These are phyloP conservation scores for Gynandropsis gynandra DNA, from an alignment of 345 rosid genomes.

Conservation along the genomic window DNA sequence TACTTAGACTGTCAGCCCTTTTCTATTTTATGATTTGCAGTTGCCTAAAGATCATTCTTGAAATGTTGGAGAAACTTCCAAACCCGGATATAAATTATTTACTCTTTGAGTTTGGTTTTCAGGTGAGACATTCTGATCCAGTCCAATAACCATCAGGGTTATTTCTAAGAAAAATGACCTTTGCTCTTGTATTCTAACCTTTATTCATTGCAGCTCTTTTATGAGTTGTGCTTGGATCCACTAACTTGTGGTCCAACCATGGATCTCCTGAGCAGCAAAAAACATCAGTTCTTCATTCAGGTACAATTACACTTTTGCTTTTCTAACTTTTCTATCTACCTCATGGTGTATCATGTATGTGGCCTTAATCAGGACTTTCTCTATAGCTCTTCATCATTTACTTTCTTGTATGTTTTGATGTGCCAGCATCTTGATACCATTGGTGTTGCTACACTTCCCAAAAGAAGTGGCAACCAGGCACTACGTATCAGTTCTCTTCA, in stretches of 20 bases:
- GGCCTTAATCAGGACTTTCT: constrained; percentile 1
- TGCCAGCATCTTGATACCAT: constrained; percentile 78
- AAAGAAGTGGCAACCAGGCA: constrained; percentile 69
- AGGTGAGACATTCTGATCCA: constrained; percentile 40
- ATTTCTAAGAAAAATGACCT: background rate
- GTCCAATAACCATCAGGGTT: constrained; percentile 6
- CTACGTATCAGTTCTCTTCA: constrained; percentile 94
- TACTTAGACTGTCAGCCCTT: constrained; percentile 13
- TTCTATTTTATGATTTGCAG: constrained; percentile 33
- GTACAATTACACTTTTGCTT: constrained; percentile 30
- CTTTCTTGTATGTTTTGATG: constrained; percentile 11
- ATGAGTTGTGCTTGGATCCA: constrained; percentile 81
- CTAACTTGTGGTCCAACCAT: constrained; percentile 71
- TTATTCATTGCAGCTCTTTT: constrained; percentile 56
- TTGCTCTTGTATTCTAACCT: constrained; percentile 10
- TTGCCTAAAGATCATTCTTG: constrained; percentile 90
- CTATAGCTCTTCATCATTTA: background rate
- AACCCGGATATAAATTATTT: constrained; percentile 73
- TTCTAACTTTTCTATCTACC: background rate
- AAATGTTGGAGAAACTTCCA: constrained; percentile 66
- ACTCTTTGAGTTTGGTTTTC: constrained; percentile 88
- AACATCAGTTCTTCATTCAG: constrained; percentile 75
- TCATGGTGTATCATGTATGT: background rate
- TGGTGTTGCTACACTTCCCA: constrained; percentile 86
- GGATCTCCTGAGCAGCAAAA: constrained; percentile 78